Evolutionary conservation across 2,329 filamentous ascomycete genomes (phyloP).

Genomic region (Aspergillus sp.): DNA sequence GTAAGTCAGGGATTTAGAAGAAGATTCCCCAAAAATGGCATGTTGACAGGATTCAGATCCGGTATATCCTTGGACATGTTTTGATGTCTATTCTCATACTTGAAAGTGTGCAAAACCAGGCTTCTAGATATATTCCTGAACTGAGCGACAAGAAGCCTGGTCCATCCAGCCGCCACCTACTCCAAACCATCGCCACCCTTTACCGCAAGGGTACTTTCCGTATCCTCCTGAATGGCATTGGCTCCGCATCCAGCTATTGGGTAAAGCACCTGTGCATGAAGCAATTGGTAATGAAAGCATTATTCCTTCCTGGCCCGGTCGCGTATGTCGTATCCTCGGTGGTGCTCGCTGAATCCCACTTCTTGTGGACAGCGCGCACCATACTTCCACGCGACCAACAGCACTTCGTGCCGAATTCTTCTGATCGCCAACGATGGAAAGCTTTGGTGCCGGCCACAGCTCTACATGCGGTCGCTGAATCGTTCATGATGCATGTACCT

Average conservation of each 20-base stretch:
- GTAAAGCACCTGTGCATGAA: neutral
- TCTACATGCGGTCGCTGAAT: neutral
- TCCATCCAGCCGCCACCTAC: neutral
- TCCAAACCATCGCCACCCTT: neutral
- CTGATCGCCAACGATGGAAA: neutral
- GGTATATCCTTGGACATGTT: conserved; percentile 3
- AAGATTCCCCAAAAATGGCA: neutral
- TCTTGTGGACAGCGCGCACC: neutral
- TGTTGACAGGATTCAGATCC: neutral
- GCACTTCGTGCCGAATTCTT: neutral
- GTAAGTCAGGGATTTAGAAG: neutral
- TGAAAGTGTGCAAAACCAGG: neutral
- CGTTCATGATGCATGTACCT: neutral
- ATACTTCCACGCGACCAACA: neutral
- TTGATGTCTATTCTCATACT: conserved; percentile 8
- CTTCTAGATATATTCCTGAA: neutral
- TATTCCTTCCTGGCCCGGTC: neutral
- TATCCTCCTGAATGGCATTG: neutral
- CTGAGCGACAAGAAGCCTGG: neutral
- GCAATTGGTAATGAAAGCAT: neutral
- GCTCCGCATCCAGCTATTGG: neutral
- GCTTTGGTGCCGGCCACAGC: neutral
- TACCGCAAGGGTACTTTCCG: neutral
- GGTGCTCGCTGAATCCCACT: neutral
- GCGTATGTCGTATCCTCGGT: neutral